Evolutionary conservation across 495 filamentous ascomycete genomes (phyloP), one percentile per base, ranked within the genome.

Genomic region (Penicillium lagena): DNA sequence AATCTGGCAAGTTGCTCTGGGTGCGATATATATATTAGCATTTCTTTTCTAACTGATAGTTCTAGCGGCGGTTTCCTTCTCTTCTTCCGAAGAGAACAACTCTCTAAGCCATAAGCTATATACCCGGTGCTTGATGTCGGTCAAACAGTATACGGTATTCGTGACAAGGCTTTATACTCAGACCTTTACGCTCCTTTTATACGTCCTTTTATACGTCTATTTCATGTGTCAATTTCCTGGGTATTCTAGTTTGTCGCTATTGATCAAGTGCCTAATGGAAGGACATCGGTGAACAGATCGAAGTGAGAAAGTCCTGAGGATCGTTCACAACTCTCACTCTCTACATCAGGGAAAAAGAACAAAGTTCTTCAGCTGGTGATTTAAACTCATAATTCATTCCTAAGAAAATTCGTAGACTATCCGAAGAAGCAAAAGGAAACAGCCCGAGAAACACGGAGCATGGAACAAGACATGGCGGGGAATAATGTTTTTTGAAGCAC

Each of bases 61-160:
- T 42, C 1, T 30, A 72, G 78, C 50, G 59, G 78, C 36, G 82
- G 83, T 1, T 87, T 82, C 63, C 73, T 83, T 37, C 66, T 76
- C 55, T 85, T 84, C 66, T 87, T 86, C 71, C 68, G 83, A 29
- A 85, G 82, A 67, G 83, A 85, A 59, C 82, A 86, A 57, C 72
- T 86, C 35, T 72, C 70, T 34, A 87, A 87, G 70, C 83, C 83
- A 14, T 82, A 55, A 62, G 22, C 12, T 13, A 10, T 14, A 14
- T 8, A 33, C 5, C 15, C 2, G 28, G 28, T 37, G 32, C 42
- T 13, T 29, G 9, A 33, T 35, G 42, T 15, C 12, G 40, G 37
- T 38, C 37, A 7, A 37, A 22, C 44, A 14, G 27, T 12, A 34
- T 34, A 13, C 38, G 2, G 15, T 30, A 22, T 27, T 29, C n/a